Evolutionary conservation across 352 stramenopile genomes (phyloP).

Genomic region (Blastocystis hominis): DNA sequence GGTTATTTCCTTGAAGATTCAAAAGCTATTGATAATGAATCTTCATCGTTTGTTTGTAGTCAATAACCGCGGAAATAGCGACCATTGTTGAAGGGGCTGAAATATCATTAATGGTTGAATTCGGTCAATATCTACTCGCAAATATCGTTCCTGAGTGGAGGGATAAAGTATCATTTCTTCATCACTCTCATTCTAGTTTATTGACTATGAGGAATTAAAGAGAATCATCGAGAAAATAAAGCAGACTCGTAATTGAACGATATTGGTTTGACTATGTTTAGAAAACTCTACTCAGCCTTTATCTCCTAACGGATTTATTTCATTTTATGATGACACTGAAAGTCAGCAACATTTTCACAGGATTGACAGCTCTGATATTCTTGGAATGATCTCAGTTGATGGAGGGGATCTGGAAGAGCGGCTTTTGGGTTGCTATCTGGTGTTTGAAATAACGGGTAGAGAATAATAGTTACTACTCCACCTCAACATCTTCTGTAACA

Average conservation of each 20-base stretch:
- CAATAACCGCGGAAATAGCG: not conserved
- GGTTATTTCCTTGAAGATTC: not conserved
- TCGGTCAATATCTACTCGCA: constrained; percentile 19
- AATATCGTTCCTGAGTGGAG: constrained; percentile 51
- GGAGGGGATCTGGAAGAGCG: constrained; percentile 35
- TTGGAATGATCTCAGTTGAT: constrained; percentile 21
- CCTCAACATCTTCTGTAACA: not conserved
- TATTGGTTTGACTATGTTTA: not conserved
- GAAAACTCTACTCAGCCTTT: not conserved
- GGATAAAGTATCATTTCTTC: not conserved
- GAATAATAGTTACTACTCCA: constrained; percentile 31
- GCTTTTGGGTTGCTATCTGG: not conserved
- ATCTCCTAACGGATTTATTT: not conserved
- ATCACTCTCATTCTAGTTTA: not conserved
- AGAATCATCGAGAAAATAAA: constrained; percentile 45
- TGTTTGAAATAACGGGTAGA: not conserved
- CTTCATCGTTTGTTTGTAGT: not conserved
- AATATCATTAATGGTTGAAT: constrained; percentile 30
- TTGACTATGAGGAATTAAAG: constrained; percentile 46
- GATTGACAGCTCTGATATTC: not conserved
- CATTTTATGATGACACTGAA: constrained; percentile 37
- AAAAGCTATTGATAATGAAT: not conserved
- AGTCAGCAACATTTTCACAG: constrained; percentile 8
- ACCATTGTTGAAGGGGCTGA: not conserved
- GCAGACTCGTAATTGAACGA: not conserved